Evolutionary conservation across 2,329 filamentous ascomycete genomes (phyloP), one percentile per base, ranked within the genome.

Genomic region (Periglandula ipomoeae): DNA sequence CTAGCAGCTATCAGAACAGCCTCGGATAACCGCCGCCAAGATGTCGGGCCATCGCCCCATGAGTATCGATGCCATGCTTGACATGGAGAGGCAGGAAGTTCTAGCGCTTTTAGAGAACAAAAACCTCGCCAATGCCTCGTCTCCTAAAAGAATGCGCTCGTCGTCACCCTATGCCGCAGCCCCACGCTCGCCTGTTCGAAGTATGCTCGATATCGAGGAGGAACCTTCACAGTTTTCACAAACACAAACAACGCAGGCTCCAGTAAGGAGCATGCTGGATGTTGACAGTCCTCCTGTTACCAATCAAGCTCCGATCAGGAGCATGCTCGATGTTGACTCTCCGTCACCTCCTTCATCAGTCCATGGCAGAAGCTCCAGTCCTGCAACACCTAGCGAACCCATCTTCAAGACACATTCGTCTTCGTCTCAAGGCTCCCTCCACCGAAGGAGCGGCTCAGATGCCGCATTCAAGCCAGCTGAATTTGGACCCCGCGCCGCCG

Each of bases 81-180:
- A 89, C 61, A 83, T 89, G 70, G 87, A 91, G 72, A 78, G 85
- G 53, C 74, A 75, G 53, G 85, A 88, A 67, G 82, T 89, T 35
- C 71, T 89, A 55, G 81, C 81, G 43, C 70, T 88, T 52, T 71
- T 89, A 38, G 82, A 85, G 63, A 75, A 74, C 40, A 70, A 68
- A 45, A 58, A 56, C 53, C 58, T 58, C 46, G 49, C 55, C 2
- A 60, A 64, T 10, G 37, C 50, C 24, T 61, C 62, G 20, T 60
- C 68, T 13, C 56, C 66, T 7, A 58, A 61, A 5, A 65, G 70
- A 20, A 61, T 59, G 57, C 70, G 75, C 55, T 74, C 75, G 38
- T 67, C 72, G 19, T 78, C 82, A 53, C 74, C 79, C 52, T 74
- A 75, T 65, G 64, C 68, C 24, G 75, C 68, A 24, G 75, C 69